Evolutionary conservation across 2,329 filamentous ascomycete species (phyloP).

Genomic region (Triangularia verruculosa): DNA sequence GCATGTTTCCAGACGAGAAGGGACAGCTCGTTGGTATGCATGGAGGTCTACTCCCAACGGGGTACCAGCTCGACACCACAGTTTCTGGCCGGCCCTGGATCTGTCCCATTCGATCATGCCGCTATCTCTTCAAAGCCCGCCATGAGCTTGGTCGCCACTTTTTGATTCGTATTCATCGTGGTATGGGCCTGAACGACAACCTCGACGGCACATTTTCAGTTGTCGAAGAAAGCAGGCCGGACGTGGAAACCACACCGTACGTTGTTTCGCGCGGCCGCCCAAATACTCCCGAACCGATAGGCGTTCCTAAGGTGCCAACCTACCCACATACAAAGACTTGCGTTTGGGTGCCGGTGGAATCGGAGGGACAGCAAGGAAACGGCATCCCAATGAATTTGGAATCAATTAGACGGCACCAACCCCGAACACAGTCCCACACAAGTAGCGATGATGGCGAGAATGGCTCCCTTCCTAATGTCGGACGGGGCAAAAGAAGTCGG

Average conservation of each 20-base stretch:
- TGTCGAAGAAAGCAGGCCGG: background rate
- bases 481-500: background rate
- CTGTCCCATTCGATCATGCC: constrained; percentile 24
- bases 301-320: constrained; percentile 1
- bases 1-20: constrained; percentile 13
- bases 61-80: constrained; percentile 15
- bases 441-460: background rate
- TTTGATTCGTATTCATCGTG: constrained; percentile 5
- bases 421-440: background rate
- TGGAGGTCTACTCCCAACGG: constrained; percentile 21
- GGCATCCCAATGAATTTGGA: background rate
- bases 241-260: background rate
- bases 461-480: background rate
- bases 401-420: background rate
- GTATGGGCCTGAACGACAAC: constrained; percentile 23
- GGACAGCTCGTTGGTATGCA: background rate
- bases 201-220: constrained; percentile 22
- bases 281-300: background rate
- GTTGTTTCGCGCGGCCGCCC: constrained; percentile 12
- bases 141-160: constrained; percentile 17
- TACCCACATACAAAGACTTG: constrained; percentile 1
- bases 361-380: background rate
- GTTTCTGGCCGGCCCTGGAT: constrained; percentile 21
- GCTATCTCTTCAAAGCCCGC: constrained; percentile 6
- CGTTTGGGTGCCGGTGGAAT: constrained; percentile 11